These are phyloP conservation scores for Cadophora luteo-olivacea DNA, from an alignment of 2,329 filamentous ascomycete species.

Conservation along the genomic window DNA sequence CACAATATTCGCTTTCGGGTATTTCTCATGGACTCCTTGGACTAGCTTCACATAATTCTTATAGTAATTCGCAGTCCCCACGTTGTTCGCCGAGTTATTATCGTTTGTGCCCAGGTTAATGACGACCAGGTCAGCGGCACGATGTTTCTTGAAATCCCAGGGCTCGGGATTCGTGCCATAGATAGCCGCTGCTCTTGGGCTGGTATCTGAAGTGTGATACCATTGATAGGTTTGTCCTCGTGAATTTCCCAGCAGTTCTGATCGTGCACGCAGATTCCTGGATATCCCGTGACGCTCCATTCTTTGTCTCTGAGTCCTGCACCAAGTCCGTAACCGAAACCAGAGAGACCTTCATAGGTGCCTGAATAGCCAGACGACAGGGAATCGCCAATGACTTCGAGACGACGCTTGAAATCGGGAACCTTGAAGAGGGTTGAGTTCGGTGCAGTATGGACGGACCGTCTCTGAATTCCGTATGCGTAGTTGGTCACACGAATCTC, in stretches of 20 bases:
- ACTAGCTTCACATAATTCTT: slow-evolving; percentile 53
- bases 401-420: slow-evolving; percentile 46
- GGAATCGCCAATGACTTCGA: slow-evolving; percentile 55
- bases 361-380: slow-evolving; percentile 62
- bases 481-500: slow-evolving; percentile 67
- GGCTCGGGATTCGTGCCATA: slow-evolving; percentile 50
- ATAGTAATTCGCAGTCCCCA: slow-evolving; percentile 48
- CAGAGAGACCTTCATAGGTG: slow-evolving; percentile 63
- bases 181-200: slow-evolving; percentile 28
- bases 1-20: slow-evolving; percentile 53
- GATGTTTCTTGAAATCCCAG: slow-evolving; percentile 53
- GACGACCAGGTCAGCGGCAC: slow-evolving; percentile 52
- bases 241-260: slow-evolving; percentile 59
- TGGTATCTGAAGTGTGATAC: slow-evolving; percentile 62
- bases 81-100: slow-evolving; percentile 50
- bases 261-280: slow-evolving; percentile 63
- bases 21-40: slow-evolving; percentile 54
- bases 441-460: slow-evolving; percentile 55
- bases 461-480: slow-evolving; percentile 64
- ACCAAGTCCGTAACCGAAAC: slow-evolving; percentile 61
- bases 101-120: slow-evolving; percentile 57
- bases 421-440: slow-evolving; percentile 53
- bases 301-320: slow-evolving; percentile 64
- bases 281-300: slow-evolving; percentile 63
- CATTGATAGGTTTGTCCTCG: slow-evolving; percentile 61